Evolutionary conservation across 1,139 yeast genomes (phyloP).

Genomic region (Lodderomyces metapsilosis): DNA sequence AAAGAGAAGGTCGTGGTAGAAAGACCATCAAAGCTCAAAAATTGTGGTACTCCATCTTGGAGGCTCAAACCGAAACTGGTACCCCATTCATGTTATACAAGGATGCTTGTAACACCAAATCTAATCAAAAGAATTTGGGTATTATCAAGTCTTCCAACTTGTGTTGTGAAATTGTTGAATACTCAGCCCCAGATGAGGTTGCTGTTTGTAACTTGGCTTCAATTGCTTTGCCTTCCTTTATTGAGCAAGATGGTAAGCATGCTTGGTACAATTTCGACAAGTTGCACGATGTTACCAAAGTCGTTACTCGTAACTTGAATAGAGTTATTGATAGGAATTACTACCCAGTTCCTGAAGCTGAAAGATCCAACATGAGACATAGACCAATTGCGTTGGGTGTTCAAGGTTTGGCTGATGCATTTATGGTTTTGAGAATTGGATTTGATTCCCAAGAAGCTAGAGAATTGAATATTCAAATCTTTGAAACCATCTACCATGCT

Average conservation of each 20-base stretch:
- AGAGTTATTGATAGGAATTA: conserved; percentile 55
- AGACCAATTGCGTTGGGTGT: conserved; percentile 66
- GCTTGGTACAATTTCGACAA: conserved; percentile 53
- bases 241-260: conserved; percentile 38
- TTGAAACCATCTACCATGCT: conserved; percentile 61
- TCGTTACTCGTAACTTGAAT: conserved; percentile 54
- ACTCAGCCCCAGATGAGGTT: conserved; percentile 82
- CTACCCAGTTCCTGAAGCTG: conserved; percentile 57
- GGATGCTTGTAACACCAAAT: conserved; percentile 80
- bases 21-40: conserved; percentile 79
- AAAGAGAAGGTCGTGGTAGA: conserved; percentile 68
- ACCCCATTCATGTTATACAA: conserved; percentile 90
- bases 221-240: conserved; percentile 75
- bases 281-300: conserved; percentile 54
- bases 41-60: conserved; percentile 82
- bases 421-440: conserved; percentile 55
- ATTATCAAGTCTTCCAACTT: conserved; percentile 83
- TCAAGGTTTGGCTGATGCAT: conserved; percentile 62
- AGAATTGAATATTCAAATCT: conserved; percentile 55
- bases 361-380: conserved; percentile 51
- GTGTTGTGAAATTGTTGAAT: conserved; percentile 90
- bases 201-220: conserved; percentile 93
- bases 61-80: conserved; percentile 91
- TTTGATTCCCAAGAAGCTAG: conserved; percentile 59
- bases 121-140: conserved; percentile 86